Conservation (phyloP, 805 yeast genomes). For the Zygotorulaspora florentina region DNA sequence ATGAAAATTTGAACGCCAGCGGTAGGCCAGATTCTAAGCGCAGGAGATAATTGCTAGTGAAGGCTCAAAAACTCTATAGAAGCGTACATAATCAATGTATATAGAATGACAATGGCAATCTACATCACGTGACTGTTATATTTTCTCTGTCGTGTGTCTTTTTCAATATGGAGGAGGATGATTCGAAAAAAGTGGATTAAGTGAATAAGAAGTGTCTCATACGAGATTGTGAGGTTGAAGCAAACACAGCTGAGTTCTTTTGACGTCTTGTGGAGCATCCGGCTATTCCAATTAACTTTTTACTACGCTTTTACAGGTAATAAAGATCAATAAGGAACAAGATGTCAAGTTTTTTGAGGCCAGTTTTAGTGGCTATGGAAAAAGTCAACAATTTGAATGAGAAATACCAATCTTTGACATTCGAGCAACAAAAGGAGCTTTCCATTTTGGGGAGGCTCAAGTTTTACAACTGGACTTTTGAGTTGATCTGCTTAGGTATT, state of each 20-base stretch:
- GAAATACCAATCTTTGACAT: conserved; percentile 31
- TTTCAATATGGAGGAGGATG: too few relatives aligned
- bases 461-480: conserved; percentile 74
- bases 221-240: not conserved
- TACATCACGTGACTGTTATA: too few relatives aligned
- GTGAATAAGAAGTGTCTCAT: not conserved
- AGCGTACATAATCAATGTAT: too few relatives aligned
- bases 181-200: too few relatives aligned
- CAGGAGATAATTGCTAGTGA: conserved; percentile 28
- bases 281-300: too few relatives aligned
- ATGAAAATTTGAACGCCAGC: conserved; percentile 16
- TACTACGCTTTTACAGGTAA: too few relatives aligned
- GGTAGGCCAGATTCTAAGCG: conserved; percentile 34
- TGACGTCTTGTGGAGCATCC: too few relatives aligned
- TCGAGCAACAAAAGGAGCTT: conserved; percentile 56
- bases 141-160: too few relatives aligned
- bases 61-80: too few relatives aligned
- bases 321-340: not conserved
- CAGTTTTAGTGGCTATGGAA: conserved; percentile 14
- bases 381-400: conserved; percentile 26
- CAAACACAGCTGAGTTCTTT: too few relatives aligned
- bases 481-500: conserved; percentile 50
- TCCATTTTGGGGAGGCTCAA: conserved; percentile 54
- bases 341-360: conserved; percentile 16
- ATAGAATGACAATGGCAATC: too few relatives aligned